Conservation (phyloP, 2,329 filamentous ascomycete genomes). For the Kalaharituber pfeilii region DNA sequence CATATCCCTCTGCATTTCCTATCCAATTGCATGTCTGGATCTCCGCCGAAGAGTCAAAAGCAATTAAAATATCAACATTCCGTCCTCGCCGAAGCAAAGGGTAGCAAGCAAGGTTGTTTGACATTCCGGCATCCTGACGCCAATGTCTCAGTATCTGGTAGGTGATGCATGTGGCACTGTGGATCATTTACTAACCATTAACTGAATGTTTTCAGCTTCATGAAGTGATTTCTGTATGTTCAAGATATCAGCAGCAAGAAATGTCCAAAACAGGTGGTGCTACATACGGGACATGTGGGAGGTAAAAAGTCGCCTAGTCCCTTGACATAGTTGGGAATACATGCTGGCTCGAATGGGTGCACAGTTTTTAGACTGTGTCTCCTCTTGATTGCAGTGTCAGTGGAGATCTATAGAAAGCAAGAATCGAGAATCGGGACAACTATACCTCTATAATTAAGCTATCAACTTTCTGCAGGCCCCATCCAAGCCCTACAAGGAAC, state of each 20-base stretch:
- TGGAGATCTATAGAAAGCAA: slow-evolving; percentile 67
- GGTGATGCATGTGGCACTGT: too few relatives aligned
- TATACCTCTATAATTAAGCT: slow-evolving; percentile 26
- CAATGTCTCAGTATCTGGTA: neutral
- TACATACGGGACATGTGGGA: slow-evolving; percentile 56
- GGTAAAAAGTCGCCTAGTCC: slow-evolving; percentile 64
- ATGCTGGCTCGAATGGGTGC: slow-evolving; percentile 83
- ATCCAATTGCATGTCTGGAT: slow-evolving; percentile 94
- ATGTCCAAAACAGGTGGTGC: slow-evolving; percentile 36
- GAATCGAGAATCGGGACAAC: too few relatives aligned
- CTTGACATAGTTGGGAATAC: slow-evolving; percentile 74
- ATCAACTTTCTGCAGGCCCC: slow-evolving; percentile 61
- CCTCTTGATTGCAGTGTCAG: too few relatives aligned
- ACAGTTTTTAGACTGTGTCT: slow-evolving; percentile 64
- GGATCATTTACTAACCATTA: slow-evolving; percentile 40
- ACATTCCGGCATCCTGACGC: slow-evolving; percentile 71
- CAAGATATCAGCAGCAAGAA: slow-evolving; percentile 20
- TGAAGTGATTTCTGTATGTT: slow-evolving; percentile 10
- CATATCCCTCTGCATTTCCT: slow-evolving; percentile 82
- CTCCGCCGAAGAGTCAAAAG: slow-evolving; percentile 88
- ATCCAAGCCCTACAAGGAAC: slow-evolving; percentile 47
- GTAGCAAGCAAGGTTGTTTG: slow-evolving; percentile 92
- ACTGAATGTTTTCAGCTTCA: slow-evolving; percentile 35
- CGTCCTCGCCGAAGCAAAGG: slow-evolving; percentile 76
- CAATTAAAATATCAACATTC: slow-evolving; percentile 74